Evolutionary conservation across 208 protist species (phyloP), one percentile per base, ranked within the genome.

Genomic region (Leishmania amazonensis): DNA sequence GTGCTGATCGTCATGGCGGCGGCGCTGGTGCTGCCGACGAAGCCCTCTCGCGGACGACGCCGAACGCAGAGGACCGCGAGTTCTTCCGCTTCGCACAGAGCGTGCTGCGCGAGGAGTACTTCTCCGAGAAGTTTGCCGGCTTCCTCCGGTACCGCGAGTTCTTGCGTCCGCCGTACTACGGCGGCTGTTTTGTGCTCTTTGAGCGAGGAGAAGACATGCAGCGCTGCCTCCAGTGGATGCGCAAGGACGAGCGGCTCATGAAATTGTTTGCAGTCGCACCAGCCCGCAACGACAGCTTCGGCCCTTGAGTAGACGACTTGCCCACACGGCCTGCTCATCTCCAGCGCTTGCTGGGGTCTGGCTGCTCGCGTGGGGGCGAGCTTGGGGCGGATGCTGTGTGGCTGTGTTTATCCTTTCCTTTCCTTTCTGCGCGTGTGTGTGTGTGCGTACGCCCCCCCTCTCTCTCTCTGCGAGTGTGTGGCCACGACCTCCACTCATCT

Each of bases 121-220:
- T 90, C 75, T 86, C 83, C 17, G 83, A 91, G 73, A 80, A 84
- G 54, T 96, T 96, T 71, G 85, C 87, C 24, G 90, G 88, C 28
- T 70, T 96, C 42, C 24, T 73, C 57, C 78, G 82, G 11, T 94
- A 79, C 64, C 83, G 86, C 17, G n/a, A 80, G 7, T 94, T 90
- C 51, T 54, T 88, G 51, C 80, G 82, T 4, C 88, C 90, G 2
- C 84, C 85, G n/a, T 89, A 81, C 49, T 81, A 74, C 49, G 82
- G 89, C 21, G 92, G 89, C 28, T 90, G 87, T 64, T 93, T 96
- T 81, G 85, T 96, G 73, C 76, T 83, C 13, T 96, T 96, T 78
- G 79, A 88, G 53, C 77, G 82, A n/a, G 49, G 78, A 13, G 74
- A 78, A 40, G 83, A 88, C 81, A 89, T 90, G 72, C 83, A 73